phyloP scores from a whole-genome alignment of 164 flowering plant genomes.

The Vitis vinifera region ASM3070453v1 NC_081817.1:26198501-26199000 shows the following conservation, averaged over 20 bases:
- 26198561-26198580: slow-evolving; percentile 76
- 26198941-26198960: no score
- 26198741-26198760: slow-evolving; percentile 31
- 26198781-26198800: slow-evolving; percentile 56
- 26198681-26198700: slow-evolving; percentile 30
- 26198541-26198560: slow-evolving; percentile 76
- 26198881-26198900: slow-evolving; percentile 36
- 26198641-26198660: slow-evolving; percentile 66
- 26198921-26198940: no score
- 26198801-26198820: slow-evolving; percentile 82
- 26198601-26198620: slow-evolving; percentile 61
- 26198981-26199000: no score
- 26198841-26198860: slow-evolving; percentile 88
- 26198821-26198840: slow-evolving; percentile 75
- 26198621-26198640: slow-evolving; percentile 87
- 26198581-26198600: slow-evolving; percentile 65
- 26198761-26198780: slow-evolving; percentile 12
- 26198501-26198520: slow-evolving; percentile 56
- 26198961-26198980: no score
- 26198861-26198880: slow-evolving; percentile 49
- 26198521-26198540: slow-evolving; percentile 79
- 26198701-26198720: slow-evolving; percentile 18
- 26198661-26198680: slow-evolving; percentile 45
- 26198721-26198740: slow-evolving; percentile 77
- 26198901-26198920: slow-evolving; percentile 32